A percentile compares a stretch with the other conserved stretches of the same genome.
Conservation (phyloP, 148 eudicot genomes). For the Vaccinium corymbosum region DNA sequence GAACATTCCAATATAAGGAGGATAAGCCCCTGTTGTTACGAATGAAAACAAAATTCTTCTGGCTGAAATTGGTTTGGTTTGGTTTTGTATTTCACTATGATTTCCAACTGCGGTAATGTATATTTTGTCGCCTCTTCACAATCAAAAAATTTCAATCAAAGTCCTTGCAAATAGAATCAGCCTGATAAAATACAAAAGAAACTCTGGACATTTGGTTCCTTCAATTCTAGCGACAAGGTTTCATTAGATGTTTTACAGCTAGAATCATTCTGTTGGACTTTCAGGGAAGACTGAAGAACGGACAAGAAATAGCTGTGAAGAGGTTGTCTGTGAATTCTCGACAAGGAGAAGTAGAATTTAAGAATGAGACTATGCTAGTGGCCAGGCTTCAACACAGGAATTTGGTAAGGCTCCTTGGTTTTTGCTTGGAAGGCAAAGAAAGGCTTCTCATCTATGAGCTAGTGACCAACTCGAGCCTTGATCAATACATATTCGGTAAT, state of each 20-base stretch:
- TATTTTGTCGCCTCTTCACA: no score
- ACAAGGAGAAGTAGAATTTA: slow-evolving; percentile 36
- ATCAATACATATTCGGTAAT: slow-evolving; percentile 30
- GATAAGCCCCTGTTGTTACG: no score
- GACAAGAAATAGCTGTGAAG: slow-evolving; percentile 33
- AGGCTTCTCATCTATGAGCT: slow-evolving; percentile 34
- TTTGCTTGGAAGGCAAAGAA: slow-evolving; percentile 23
- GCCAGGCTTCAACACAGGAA: slow-evolving; percentile 33
- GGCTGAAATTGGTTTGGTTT: no score
- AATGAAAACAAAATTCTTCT: no score
- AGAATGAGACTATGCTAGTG: slow-evolving; percentile 30
- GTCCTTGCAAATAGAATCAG: background rate
- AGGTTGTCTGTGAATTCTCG: slow-evolving; percentile 28
- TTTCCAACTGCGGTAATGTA: no score
- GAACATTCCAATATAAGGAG: no score
- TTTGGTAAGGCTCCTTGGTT: slow-evolving; percentile 33
- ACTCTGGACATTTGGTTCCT: background rate
- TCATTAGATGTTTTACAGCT: background rate
- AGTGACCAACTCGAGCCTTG: slow-evolving; percentile 34
- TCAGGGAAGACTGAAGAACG: slow-evolving; percentile 29
- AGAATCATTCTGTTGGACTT: background rate
- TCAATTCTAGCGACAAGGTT: background rate
- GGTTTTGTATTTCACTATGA: no score
- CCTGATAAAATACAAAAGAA: background rate
- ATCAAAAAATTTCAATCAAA: no score